Evolutionary conservation across 2,329 filamentous ascomycete species (phyloP), one percentile per base, ranked within the genome.

Genomic region (Paecilomyces niveus): DNA sequence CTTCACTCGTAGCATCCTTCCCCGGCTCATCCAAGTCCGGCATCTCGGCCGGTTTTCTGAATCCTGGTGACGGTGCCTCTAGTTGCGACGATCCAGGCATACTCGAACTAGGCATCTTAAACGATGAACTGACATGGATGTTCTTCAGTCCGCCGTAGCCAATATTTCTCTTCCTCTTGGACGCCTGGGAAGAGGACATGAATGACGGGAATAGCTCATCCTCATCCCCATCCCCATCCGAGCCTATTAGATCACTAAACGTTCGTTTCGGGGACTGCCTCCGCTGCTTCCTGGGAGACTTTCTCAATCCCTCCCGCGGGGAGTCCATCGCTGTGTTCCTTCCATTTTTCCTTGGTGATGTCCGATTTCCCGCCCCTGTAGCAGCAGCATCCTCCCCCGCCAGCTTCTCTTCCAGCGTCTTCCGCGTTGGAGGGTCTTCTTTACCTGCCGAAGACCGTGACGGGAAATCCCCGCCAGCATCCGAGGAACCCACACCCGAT

Each of bases 391-490:
- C 50, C 45, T 21, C 54, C n/a, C 54, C 50, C 33, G 61, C 64
- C 26, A 68, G 58, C 53, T 68, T 72, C 53, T 67, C 58, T 24
- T 66, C 61, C 45, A 71, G 54, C 5, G 61, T 67, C 29, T 57
- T 62, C 32, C 57, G 56, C 4, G 58, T 35, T 11, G 50, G 53
- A 3, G 49, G 21, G 8, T 29, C 24, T 52, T 5, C 39, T 39
- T 29, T 57, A 54, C 10, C 51, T 53, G n/a, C 18, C 22, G 11
- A 51, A 31, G 39, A 18, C 15, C 2, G 9, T 21, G 2, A n/a
- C 10, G 35, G 4, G 4, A 18, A 45, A 45, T 11, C 7, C 3
- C 10, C 15, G 8, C 49, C 24, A 52, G 9, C 3, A 45, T 45
- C 39, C 6, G 5, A 18, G 13, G n/a, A 45, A 18, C 5, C n/a